Evolutionary conservation across 2,329 filamentous ascomycete genomes (phyloP).

Genomic region (Penicillium occitanis): DNA sequence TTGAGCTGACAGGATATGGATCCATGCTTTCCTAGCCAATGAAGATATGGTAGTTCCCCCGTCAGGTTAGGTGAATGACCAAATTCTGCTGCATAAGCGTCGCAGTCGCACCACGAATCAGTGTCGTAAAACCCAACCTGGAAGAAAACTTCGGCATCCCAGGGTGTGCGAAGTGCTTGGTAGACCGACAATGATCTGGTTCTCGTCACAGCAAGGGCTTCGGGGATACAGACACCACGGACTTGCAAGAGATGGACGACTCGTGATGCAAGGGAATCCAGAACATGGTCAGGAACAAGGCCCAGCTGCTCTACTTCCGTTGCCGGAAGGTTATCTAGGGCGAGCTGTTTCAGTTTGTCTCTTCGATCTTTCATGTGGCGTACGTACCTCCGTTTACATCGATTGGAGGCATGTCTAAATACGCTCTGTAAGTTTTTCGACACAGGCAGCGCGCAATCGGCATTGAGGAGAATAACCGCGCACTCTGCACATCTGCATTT

Average conservation of each 20-base stretch:
- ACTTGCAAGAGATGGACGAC: neutral
- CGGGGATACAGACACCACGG: neutral
- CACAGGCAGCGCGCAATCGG: neutral
- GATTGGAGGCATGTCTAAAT: neutral
- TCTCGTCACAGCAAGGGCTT: neutral
- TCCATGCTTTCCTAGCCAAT: neutral
- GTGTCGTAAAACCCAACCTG: neutral
- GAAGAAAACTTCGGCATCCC: neutral
- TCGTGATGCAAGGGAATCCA: neutral
- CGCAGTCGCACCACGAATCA: neutral
- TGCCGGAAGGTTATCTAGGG: neutral
- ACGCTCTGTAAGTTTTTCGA: neutral
- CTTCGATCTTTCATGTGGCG: neutral
- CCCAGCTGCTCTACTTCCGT: neutral
- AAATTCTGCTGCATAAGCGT: neutral
- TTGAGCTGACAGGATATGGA: neutral
- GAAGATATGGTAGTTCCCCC: too few species aligned
- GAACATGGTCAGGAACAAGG: neutral
- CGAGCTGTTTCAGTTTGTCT: neutral
- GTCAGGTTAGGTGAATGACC: neutral
- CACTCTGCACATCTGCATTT: neutral
- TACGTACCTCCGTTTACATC: neutral
- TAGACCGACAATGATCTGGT: neutral
- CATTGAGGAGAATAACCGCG: neutral
- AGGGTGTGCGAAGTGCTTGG: neutral